These are phyloP conservation scores for Heterobasidion occidentale DNA, from an alignment of 1,284 basidiomycete species.

Conservation along the genomic window DNA sequence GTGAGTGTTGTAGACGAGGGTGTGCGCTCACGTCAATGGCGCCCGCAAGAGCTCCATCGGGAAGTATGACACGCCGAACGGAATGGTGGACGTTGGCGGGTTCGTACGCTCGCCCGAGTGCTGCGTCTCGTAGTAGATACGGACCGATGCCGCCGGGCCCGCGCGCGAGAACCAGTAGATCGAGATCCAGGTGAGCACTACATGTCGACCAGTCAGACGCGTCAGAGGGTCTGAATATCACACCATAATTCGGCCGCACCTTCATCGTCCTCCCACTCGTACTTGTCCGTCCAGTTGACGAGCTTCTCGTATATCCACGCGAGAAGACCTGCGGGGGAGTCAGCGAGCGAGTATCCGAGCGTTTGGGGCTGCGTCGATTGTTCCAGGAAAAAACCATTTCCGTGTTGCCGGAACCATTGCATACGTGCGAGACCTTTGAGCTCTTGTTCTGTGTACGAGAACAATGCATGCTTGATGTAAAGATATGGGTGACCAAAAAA, in stretches of 20 bases:
- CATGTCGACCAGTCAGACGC: not conserved
- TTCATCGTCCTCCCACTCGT: constrained; percentile 45
- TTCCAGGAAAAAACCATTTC: constrained; percentile 31
- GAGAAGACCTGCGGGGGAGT: constrained; percentile 51
- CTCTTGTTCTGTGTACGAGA: constrained; percentile 26
- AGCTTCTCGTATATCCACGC: constrained; percentile 60
- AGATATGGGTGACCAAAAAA: not conserved
- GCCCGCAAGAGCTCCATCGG: constrained; percentile 31
- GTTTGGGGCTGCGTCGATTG: constrained; percentile 52
- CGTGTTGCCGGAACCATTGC: constrained; percentile 21
- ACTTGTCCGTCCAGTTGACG: constrained; percentile 40
- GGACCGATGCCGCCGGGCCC: constrained; percentile 44
- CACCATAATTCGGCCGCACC: constrained; percentile 16
- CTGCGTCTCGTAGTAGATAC: constrained; percentile 42
- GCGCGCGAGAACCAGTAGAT: constrained; percentile 51
- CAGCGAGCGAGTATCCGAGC: constrained; percentile 44
- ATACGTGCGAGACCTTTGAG: constrained; percentile 26
- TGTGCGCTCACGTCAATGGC: constrained; percentile 29
- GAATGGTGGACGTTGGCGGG: constrained; percentile 23
- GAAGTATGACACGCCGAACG: constrained; percentile 41
- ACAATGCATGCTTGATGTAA: constrained; percentile 9
- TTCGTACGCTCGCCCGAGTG: not conserved
- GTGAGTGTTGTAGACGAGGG: not conserved
- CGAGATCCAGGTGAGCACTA: constrained; percentile 53
- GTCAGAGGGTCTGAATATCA: not conserved